phyloP scores from a whole-genome alignment of 352 stramenopile genomes.

The Phytophthora pluvialis region DNA sequence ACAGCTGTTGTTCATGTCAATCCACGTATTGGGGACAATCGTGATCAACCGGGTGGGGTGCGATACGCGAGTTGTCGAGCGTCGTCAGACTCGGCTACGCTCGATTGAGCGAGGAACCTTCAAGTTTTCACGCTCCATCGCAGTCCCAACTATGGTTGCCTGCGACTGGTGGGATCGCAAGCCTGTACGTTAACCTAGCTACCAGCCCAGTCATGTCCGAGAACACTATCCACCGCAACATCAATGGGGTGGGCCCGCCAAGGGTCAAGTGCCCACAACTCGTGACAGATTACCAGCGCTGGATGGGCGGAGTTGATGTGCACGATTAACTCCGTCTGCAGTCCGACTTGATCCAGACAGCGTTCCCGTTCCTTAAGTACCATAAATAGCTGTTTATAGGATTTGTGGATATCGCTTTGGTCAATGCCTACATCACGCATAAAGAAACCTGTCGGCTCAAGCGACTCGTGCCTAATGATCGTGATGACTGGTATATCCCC shows the following conservation, averaged over 20 bases:
- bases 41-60: conserved; percentile 23
- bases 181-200: conserved; percentile 36
- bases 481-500: background rate
- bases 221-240: conserved; percentile 19
- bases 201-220: conserved; percentile 21
- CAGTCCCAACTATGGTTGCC: conserved; percentile 22
- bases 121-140: conserved; percentile 8
- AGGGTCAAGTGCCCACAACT: conserved; percentile 25
- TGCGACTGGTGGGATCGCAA: conserved; percentile 46
- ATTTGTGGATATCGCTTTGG: conserved; percentile 1
- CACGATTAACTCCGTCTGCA: background rate
- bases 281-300: conserved; percentile 34
- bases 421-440: conserved; percentile 4
- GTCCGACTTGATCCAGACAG: conserved; percentile 7
- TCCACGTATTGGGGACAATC: conserved; percentile 26
- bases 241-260: conserved; percentile 14
- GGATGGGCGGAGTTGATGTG: conserved; percentile 1
- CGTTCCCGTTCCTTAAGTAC: conserved; percentile 4
- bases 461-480: background rate
- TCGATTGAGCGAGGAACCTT: conserved; percentile 26
- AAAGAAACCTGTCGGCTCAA: background rate
- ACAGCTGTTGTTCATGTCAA: conserved; percentile 11
- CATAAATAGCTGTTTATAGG: conserved; percentile 7
- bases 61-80: conserved; percentile 8
- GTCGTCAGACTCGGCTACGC: conserved; percentile 6